Conservation (phyloP, 495 filamentous ascomycete species). For the Annulohypoxylon maeteangense region DNA sequence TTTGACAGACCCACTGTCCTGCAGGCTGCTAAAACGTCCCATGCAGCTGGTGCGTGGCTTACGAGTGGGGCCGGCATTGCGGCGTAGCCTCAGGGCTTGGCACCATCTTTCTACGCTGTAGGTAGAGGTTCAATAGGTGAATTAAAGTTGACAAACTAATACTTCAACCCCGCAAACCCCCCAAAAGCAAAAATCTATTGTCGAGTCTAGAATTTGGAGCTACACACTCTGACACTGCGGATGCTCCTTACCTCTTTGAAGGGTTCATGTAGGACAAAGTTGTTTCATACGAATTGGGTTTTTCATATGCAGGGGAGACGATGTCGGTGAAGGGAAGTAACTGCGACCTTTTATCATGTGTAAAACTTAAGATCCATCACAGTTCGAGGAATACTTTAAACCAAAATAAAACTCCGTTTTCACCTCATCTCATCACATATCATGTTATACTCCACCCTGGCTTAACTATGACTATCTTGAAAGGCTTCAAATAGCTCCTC, state of each 20-base stretch:
- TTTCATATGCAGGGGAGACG: slow-evolving; percentile 2
- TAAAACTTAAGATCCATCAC: background rate
- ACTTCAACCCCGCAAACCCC: background rate
- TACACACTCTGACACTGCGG: background rate
- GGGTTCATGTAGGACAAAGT: background rate
- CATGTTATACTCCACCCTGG: slow-evolving; percentile 1
- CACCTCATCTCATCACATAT: slow-evolving; percentile 14
- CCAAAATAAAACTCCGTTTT: background rate
- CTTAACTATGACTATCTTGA: slow-evolving; percentile 11
- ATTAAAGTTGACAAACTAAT: background rate
- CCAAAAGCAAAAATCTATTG: background rate
- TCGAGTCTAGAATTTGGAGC: slow-evolving; percentile 12
- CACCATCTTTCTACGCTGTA: background rate
- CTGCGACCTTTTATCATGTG: background rate
- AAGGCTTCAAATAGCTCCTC: slow-evolving; percentile 25
- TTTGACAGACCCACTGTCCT: slow-evolving; percentile 20
- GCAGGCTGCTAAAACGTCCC: slow-evolving; percentile 20
- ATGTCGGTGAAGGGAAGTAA: background rate
- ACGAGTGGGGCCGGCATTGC: slow-evolving; percentile 28
- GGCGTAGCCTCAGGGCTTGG: slow-evolving; percentile 6
- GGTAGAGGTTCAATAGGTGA: background rate
- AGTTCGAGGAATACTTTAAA: background rate
- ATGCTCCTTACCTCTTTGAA: background rate
- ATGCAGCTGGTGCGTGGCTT: slow-evolving; percentile 27
- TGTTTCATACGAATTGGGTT: background rate